phyloP scores from a whole-genome alignment of 257 asterid species.

The Ocimum tenuiflorum region DNA sequence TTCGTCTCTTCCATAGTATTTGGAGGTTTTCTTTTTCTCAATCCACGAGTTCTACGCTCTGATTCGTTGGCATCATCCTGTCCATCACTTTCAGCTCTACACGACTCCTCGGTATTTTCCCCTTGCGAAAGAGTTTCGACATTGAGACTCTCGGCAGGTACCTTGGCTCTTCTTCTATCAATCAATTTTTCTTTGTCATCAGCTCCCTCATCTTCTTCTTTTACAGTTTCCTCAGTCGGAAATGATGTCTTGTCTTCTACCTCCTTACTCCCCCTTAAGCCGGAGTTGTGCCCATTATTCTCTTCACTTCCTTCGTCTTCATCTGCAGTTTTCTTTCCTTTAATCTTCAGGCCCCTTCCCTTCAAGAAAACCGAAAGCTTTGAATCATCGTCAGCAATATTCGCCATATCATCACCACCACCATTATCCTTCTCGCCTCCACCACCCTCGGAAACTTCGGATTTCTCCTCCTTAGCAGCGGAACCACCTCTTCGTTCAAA shows the following conservation, averaged over 20 bases:
- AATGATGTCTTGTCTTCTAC: background rate
- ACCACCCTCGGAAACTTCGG: no score
- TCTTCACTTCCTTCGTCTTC: no score
- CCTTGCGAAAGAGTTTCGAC: background rate
- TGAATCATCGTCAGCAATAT: background rate
- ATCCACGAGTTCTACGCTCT: background rate
- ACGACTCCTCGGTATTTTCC: background rate
- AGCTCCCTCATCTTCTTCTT: background rate
- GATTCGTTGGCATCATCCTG: background rate
- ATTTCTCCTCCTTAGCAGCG: no score
- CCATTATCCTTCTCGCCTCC: background rate
- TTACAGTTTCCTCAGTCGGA: background rate
- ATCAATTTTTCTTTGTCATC: background rate
- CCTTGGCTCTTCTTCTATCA: background rate
- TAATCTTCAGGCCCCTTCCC: no score
- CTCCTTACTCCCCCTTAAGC: no score
- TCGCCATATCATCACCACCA: background rate
- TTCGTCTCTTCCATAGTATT: no score
- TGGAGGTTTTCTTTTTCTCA: background rate
- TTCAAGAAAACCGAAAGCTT: no score
- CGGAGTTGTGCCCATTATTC: no score
- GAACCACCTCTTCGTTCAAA: no score
- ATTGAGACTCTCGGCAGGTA: background rate
- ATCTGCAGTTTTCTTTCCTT: no score
- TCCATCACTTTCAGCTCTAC: background rate